Evolutionary conservation across 1,284 basidiomycete species (phyloP).

Genomic region (Apiotrichum porosum): DNA sequence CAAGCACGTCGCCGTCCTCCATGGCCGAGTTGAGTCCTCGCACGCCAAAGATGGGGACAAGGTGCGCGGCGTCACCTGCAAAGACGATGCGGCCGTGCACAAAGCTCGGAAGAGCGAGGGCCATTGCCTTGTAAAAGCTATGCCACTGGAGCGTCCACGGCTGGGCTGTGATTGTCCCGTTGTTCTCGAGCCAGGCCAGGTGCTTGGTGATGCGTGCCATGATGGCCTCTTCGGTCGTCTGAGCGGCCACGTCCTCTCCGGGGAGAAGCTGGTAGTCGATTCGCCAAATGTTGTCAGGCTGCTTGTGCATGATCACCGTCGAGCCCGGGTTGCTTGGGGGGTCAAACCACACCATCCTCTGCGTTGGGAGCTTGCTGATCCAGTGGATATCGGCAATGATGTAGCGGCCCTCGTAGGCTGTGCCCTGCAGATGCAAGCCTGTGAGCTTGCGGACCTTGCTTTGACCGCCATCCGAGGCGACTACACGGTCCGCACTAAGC

Average conservation of each 20-base stretch:
- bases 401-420: constrained; percentile 18
- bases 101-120: constrained; percentile 12
- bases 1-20: constrained; percentile 20
- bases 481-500: constrained; percentile 11
- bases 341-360: constrained; percentile 18
- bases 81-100: constrained; percentile 13
- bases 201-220: constrained; percentile 15
- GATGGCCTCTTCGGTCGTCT: constrained; percentile 16
- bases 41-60: constrained; percentile 20
- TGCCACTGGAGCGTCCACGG: constrained; percentile 22
- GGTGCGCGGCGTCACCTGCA: constrained; percentile 18
- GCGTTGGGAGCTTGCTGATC: constrained; percentile 12
- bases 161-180: constrained; percentile 19
- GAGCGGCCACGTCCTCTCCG: constrained; percentile 10
- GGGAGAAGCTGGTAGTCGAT: constrained; percentile 19
- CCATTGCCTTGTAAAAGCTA: constrained; percentile 19
- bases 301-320: constrained; percentile 22
- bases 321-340: constrained; percentile 17
- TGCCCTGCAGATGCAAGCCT: constrained; percentile 11
- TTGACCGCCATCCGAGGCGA: constrained; percentile 14
- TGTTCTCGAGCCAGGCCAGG: constrained; percentile 19
- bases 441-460: constrained; percentile 13
- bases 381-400: constrained; percentile 22
- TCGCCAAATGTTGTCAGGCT: constrained; percentile 21
- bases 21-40: constrained; percentile 18